phyloP scores from a whole-genome alignment of 2,329 filamentous ascomycete genomes.

The Tolypocladium ophioglossoides region DNA sequence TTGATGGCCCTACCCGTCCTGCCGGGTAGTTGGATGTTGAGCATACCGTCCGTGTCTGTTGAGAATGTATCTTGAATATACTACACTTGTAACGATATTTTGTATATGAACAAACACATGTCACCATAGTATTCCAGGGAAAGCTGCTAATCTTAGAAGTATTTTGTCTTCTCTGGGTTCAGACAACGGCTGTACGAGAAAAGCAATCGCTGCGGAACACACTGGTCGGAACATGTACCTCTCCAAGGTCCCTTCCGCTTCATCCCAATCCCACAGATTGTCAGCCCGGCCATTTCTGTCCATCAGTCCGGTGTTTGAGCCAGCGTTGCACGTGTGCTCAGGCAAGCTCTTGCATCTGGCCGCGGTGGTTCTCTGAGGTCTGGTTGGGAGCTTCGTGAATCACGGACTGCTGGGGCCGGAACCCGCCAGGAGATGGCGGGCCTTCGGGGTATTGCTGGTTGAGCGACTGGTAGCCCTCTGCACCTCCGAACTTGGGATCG shows the following conservation, averaged over 20 bases:
- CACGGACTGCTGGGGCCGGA: conserved; percentile 12
- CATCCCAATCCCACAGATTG: too few relatives aligned
- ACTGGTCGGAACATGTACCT: too few relatives aligned
- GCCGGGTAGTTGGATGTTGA: neutral
- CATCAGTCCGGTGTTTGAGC: neutral
- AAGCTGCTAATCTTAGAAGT: too few relatives aligned
- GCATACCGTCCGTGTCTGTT: neutral
- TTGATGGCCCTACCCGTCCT: neutral
- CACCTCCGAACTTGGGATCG: conserved; percentile 15
- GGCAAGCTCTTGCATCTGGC: conserved; percentile 30
- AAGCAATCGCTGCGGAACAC: too few relatives aligned
- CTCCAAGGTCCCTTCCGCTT: too few relatives aligned
- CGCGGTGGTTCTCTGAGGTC: conserved; percentile 23
- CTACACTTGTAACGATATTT: too few relatives aligned
- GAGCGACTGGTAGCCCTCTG: conserved; percentile 10
- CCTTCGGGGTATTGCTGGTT: conserved; percentile 10
- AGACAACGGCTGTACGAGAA: too few relatives aligned
- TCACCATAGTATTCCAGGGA: too few relatives aligned
- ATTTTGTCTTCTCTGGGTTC: too few relatives aligned
- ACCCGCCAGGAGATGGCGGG: conserved; percentile 5
- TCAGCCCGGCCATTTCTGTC: too few relatives aligned
- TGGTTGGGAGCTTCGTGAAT: conserved; percentile 29
- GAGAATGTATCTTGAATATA: neutral
- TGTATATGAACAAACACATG: too few relatives aligned
- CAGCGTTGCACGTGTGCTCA: neutral